Conservation (phyloP, 768 basidiomycete species). For the Agrocybe pediades region DNA sequence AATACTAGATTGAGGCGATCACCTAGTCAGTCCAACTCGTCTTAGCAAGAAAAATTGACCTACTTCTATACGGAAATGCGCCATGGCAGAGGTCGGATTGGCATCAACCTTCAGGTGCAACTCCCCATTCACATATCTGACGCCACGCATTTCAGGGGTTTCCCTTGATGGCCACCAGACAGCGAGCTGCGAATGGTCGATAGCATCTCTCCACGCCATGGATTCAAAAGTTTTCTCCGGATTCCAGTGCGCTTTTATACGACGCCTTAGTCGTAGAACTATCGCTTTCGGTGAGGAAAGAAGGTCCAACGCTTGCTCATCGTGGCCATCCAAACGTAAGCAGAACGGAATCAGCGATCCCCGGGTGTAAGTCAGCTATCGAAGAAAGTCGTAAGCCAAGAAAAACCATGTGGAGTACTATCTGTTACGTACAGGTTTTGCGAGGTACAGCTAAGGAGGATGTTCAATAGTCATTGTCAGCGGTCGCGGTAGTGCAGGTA, state of each 20-base stretch:
- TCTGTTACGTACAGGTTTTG: conserved; percentile 40
- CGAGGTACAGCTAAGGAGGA: conserved; percentile 33
- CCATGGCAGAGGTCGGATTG: conserved; percentile 39
- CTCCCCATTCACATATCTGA: conserved; percentile 34
- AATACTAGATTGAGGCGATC: conserved; percentile 27
- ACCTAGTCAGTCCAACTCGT: neutral
- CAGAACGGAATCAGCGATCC: conserved; percentile 39
- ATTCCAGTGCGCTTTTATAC: conserved; percentile 19
- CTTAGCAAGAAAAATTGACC: neutral
- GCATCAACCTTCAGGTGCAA: conserved; percentile 34
- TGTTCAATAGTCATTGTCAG: neutral
- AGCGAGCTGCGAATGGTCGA: conserved; percentile 17
- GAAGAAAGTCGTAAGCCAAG: neutral
- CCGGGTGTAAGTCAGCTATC: conserved; percentile 42
- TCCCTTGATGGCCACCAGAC: conserved; percentile 18
- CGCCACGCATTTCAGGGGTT: conserved; percentile 20
- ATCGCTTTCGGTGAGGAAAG: conserved; percentile 32
- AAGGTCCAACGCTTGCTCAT: conserved; percentile 35
- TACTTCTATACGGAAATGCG: conserved; percentile 39
- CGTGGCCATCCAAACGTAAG: conserved; percentile 29
- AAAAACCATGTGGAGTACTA: neutral
- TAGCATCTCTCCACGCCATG: conserved; percentile 10
- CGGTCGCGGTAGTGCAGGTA: neutral
- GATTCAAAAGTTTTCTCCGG: conserved; percentile 18
- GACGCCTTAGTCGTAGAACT: conserved; percentile 26